These are phyloP conservation scores for Lactarius evosmus DNA, from an alignment of 768 basidiomycete species.

Conservation along the genomic window DNA sequence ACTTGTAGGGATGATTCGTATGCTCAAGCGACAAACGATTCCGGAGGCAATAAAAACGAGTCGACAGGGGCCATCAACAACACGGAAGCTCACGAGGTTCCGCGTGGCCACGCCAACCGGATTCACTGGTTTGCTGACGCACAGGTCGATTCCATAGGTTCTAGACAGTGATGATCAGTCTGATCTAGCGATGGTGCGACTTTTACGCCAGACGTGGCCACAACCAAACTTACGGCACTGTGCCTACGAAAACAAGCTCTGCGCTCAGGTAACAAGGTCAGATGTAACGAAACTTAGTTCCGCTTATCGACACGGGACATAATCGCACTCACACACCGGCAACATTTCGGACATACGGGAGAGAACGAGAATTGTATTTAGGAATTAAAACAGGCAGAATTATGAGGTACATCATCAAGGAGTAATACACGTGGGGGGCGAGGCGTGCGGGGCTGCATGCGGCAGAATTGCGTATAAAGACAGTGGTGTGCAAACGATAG, in stretches of 20 bases:
- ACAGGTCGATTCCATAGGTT: background rate
- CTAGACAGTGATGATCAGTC: conserved; percentile 1
- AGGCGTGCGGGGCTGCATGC: conserved; percentile 20
- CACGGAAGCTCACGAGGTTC: background rate
- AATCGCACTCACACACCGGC: background rate
- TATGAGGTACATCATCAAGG: conserved; percentile 26
- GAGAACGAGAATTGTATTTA: conserved; percentile 3
- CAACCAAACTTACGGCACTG: too few relatives aligned
- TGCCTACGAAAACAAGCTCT: too few relatives aligned
- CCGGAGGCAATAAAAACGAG: background rate
- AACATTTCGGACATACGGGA: background rate
- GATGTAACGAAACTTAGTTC: background rate
- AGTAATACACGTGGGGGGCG: conserved; percentile 24
- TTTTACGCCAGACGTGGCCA: conserved; percentile 1
- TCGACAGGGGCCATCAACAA: background rate
- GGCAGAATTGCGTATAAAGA: conserved; percentile 22
- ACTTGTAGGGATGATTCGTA: background rate
- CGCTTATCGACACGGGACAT: too few relatives aligned
- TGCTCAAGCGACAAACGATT: background rate
- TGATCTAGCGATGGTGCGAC: background rate
- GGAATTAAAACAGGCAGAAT: conserved; percentile 18
- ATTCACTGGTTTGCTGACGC: background rate
- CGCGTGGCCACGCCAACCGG: background rate
- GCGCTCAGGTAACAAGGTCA: background rate
- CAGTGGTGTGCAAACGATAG: conserved; percentile 24